A percentile compares a stretch with the other conserved stretches of the same genome.
Conservation (phyloP, 202 grass and related monocot genomes). For the Carex sylvatica region DNA sequence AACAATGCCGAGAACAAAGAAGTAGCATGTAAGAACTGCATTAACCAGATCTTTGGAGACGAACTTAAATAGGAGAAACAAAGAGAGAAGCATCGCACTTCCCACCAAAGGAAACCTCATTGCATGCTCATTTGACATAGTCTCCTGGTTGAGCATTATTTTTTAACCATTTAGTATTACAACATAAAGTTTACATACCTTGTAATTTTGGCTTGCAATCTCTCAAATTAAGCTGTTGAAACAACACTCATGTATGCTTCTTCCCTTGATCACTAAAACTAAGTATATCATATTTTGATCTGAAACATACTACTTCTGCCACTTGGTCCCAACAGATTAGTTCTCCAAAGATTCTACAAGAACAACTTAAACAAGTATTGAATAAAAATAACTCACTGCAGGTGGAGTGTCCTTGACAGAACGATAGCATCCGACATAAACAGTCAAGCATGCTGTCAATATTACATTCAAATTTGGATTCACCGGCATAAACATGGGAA, state of each 20-base stretch:
- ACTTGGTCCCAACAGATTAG: not conserved
- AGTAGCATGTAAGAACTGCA: conserved; percentile 79
- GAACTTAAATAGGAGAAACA: conserved; percentile 94
- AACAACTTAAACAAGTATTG: not conserved
- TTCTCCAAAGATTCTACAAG: not conserved
- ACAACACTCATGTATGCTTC: no score
- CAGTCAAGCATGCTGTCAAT: conserved; percentile 83
- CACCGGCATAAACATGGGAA: conserved; percentile 69
- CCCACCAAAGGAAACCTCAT: conserved; percentile 93
- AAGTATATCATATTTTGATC: not conserved
- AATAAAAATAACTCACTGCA: conserved; percentile 51
- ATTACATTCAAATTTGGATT: conserved; percentile 85
- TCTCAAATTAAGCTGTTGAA: not conserved
- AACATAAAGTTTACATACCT: not conserved
- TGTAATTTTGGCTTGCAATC: not conserved
- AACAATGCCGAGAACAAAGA: conserved; percentile 88
- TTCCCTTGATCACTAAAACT: not conserved
- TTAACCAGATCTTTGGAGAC: conserved; percentile 91
- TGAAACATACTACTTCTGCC: not conserved
- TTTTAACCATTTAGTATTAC: not conserved
- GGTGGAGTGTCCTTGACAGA: conserved; percentile 85
- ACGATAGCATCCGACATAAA: conserved; percentile 87
- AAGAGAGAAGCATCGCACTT: conserved; percentile 87
- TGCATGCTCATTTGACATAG: conserved; percentile 95
- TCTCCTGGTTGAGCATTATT: conserved; percentile 56